Percentiles rank a stretch among this genome's conserved stretches.
These are phyloP conservation scores for Golovinomyces cichoracearum DNA, from an alignment of 2,329 filamentous ascomycete species.

Conservation along the genomic window DNA sequence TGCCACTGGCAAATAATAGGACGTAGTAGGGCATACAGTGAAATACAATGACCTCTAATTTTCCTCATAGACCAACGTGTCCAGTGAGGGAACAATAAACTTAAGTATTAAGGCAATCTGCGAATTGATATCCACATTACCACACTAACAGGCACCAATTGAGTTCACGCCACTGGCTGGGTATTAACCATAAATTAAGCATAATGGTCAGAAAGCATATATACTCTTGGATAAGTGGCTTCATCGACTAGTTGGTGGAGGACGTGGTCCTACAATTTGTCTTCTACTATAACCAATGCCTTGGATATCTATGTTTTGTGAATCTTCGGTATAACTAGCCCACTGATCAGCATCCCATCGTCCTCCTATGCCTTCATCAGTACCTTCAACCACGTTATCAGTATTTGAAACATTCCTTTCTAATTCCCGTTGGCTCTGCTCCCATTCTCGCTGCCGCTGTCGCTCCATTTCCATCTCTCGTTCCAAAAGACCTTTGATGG, in stretches of 20 bases:
- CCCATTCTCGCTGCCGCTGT: conserved; percentile 25
- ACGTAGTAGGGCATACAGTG: too few species aligned
- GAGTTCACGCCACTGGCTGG: too few species aligned
- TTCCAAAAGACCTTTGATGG: conserved; percentile 28
- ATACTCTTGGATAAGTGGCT: too few species aligned
- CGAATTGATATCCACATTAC: too few species aligned
- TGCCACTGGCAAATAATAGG: too few species aligned
- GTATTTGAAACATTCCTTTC: neutral
- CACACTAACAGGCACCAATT: too few species aligned
- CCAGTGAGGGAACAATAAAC: too few species aligned
- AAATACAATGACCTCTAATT: too few species aligned
- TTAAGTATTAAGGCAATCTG: too few species aligned
- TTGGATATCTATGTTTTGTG: conserved; percentile 38
- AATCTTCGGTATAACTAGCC: conserved; percentile 47
- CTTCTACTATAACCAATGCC: conserved; percentile 45
- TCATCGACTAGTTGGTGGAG: conserved; percentile 19
- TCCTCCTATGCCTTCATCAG: conserved; percentile 38
- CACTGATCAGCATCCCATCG: conserved; percentile 35
- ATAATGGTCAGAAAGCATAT: too few species aligned
- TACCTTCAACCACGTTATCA: conserved; percentile 27
- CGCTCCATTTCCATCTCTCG: conserved; percentile 35
- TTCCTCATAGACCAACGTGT: too few species aligned
- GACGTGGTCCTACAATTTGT: conserved; percentile 56
- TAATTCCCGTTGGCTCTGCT: conserved; percentile 15
- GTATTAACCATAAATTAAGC: too few species aligned